phyloP scores from a whole-genome alignment of 2,329 filamentous ascomycete genomes.

The Alternaria gaisen region DNA sequence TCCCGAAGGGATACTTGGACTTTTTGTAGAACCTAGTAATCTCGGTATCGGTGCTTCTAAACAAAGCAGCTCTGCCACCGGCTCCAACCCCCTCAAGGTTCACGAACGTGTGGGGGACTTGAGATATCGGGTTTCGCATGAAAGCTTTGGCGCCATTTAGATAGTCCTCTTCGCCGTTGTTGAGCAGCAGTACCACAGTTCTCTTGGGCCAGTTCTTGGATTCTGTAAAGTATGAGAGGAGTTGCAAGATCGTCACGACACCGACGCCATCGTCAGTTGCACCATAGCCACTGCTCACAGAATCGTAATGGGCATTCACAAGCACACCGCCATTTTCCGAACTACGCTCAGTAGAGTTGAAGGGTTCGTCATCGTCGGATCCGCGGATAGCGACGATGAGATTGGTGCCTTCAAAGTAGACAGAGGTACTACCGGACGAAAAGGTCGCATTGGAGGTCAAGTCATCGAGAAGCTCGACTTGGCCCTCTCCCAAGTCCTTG shows the following conservation, averaged over 20 bases:
- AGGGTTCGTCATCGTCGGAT: conserved; percentile 73
- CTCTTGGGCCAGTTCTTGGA: conserved; percentile 75
- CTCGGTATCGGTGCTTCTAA: conserved; percentile 87
- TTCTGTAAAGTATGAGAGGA: conserved; percentile 83
- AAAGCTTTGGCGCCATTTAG: conserved; percentile 88
- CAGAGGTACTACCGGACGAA: conserved; percentile 60
- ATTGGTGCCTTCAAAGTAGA: conserved; percentile 94
- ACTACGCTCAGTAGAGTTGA: conserved; percentile 66
- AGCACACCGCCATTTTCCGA: conserved; percentile 78
- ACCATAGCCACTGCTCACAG: conserved; percentile 89
- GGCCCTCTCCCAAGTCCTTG: conserved; percentile 55
- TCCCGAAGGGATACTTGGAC: conserved; percentile 80
- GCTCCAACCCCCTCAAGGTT: conserved; percentile 96
- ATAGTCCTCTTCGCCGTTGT: conserved; percentile 96
- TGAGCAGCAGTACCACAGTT: conserved; percentile 85
- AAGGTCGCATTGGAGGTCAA: conserved; percentile 79
- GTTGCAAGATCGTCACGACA: conserved; percentile 83
- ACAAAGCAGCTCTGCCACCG: conserved; percentile 85
- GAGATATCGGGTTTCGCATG: conserved; percentile 80
- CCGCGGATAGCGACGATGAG: conserved; percentile 92
- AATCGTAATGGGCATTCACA: conserved; percentile 95
- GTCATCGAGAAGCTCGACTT: conserved; percentile 80
- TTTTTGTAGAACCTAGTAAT: conserved; percentile 80
- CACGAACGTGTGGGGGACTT: conserved; percentile 85
- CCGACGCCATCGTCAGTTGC: conserved; percentile 95